These are phyloP conservation scores for Neurospora sp. DNA, from an alignment of 495 filamentous ascomycete species.

Conservation along the genomic window DNA sequence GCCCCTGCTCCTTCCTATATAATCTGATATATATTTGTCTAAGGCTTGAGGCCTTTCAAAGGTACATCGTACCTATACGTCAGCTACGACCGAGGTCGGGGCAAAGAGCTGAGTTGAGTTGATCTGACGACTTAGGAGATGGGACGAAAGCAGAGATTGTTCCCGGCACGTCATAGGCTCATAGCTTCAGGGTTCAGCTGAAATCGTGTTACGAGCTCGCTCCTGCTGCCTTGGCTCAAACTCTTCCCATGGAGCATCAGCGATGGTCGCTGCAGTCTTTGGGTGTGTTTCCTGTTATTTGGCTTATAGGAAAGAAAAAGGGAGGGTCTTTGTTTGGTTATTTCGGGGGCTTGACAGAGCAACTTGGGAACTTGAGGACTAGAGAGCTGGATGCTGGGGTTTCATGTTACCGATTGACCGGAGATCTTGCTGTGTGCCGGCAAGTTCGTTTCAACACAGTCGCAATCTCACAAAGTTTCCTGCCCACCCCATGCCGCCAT, in stretches of 20 bases:
- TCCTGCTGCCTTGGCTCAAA: background rate
- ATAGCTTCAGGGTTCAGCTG: background rate
- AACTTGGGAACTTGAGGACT: background rate
- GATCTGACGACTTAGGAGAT: background rate
- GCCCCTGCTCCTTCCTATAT: no score
- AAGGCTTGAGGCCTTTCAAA: no score
- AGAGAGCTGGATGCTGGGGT: background rate
- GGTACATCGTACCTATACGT: no score
- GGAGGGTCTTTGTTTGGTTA: background rate
- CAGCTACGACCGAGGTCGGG: background rate
- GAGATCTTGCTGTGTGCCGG: no score
- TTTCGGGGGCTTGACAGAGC: background rate
- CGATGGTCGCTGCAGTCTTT: background rate
- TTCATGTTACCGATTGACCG: background rate
- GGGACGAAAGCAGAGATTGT: background rate
- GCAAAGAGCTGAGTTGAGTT: background rate
- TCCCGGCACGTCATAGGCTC: background rate
- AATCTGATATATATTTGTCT: no score
- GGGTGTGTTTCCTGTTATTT: background rate
- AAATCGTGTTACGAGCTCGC: background rate
- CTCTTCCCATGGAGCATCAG: background rate
- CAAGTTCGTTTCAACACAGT: no score
- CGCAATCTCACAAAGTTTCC: no score
- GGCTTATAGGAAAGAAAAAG: background rate
- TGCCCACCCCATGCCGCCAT: no score